phyloP scores from a whole-genome alignment of 2,329 filamentous ascomycete species.

The Ophiocordyceps camponoti-rufipedis region DNA sequence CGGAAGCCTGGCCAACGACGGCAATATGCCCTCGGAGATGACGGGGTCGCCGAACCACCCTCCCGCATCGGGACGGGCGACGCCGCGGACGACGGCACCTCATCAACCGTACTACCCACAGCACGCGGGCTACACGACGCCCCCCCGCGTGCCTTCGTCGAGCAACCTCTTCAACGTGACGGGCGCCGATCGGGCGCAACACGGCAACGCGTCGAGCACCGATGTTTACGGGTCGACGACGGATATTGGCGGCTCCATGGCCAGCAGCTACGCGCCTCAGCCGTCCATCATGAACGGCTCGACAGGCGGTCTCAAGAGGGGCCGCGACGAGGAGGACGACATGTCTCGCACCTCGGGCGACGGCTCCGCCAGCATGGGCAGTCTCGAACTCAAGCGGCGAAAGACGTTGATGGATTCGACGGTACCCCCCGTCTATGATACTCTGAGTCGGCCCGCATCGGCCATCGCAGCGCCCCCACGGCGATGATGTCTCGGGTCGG shows the following conservation, averaged over 20 bases:
- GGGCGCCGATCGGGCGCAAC: slow-evolving; percentile 52
- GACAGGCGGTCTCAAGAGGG: slow-evolving; percentile 22
- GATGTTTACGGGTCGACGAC: slow-evolving; percentile 55
- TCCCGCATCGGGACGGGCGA: slow-evolving; percentile 66
- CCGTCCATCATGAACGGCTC: slow-evolving; percentile 49
- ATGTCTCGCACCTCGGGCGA: slow-evolving; percentile 42
- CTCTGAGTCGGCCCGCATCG: slow-evolving; percentile 27
- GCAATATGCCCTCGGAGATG: slow-evolving; percentile 70
- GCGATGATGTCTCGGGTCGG: slow-evolving; percentile 11
- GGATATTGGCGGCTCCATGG: slow-evolving; percentile 35
- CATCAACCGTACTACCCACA: slow-evolving; percentile 57
- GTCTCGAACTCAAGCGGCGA: slow-evolving; percentile 55
- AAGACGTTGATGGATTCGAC: slow-evolving; percentile 54
- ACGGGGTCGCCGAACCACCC: slow-evolving; percentile 65
- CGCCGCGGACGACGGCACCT: slow-evolving; percentile 59
- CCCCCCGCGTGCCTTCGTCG: slow-evolving; percentile 52
- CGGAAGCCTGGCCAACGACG: slow-evolving; percentile 49
- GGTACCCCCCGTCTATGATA: slow-evolving; percentile 31
- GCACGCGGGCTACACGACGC: slow-evolving; percentile 54
- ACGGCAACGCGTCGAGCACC: slow-evolving; percentile 38
- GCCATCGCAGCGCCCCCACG: slow-evolving; percentile 22
- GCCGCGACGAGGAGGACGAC: slow-evolving; percentile 41
- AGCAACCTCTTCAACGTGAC: slow-evolving; percentile 83
- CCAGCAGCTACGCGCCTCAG: slow-evolving; percentile 46
- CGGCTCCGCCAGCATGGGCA: slow-evolving; percentile 13